Conservation (phyloP, 345 rosid species). For the Kandelia obovata region DNA sequence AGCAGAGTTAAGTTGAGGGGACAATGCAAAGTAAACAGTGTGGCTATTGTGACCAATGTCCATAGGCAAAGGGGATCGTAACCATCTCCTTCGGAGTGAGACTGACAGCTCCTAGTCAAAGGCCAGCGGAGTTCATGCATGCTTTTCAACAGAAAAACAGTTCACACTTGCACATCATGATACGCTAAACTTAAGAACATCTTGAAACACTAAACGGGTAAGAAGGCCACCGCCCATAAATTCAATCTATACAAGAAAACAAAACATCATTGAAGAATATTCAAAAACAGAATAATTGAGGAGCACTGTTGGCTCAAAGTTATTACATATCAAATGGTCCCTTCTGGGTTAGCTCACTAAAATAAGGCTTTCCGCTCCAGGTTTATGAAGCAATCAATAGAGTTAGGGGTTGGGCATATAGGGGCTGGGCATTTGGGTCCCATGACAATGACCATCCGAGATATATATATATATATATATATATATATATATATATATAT, state of each 20-base stretch:
- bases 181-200: too few species aligned
- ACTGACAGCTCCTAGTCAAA: too few species aligned
- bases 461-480: background rate
- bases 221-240: background rate
- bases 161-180: too few species aligned
- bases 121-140: too few species aligned
- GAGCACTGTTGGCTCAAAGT: slow-evolving; percentile 7
- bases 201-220: background rate
- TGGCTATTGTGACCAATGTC: too few species aligned
- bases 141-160: too few species aligned
- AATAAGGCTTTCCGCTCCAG: background rate
- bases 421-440: too few species aligned
- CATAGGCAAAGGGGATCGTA: too few species aligned
- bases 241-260: background rate
- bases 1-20: too few species aligned
- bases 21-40: too few species aligned
- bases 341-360: background rate
- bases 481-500: too few species aligned
- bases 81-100: too few species aligned
- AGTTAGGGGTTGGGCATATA: background rate
- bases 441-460: background rate
- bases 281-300: slow-evolving; percentile 17
- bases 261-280: slow-evolving; percentile 2
- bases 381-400: background rate
- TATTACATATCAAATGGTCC: slow-evolving; percentile 6